These are phyloP conservation scores for Fusarium anguioides DNA, from an alignment of 2,329 filamentous ascomycete species.

Conservation along the genomic window DNA sequence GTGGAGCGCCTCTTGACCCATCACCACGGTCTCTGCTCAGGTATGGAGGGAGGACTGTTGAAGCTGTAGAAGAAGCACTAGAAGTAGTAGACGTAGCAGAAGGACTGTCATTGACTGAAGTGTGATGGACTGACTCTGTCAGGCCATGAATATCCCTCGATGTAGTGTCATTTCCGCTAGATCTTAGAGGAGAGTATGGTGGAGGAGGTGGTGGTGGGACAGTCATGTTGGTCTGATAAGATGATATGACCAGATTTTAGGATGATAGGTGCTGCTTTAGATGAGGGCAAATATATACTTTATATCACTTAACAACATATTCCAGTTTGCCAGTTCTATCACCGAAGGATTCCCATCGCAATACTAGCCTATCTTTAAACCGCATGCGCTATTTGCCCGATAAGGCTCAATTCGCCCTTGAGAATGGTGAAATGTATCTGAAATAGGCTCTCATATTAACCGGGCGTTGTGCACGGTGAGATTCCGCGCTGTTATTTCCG, in stretches of 20 bases:
- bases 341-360: background rate
- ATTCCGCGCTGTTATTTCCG: background rate
- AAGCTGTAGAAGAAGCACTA: background rate
- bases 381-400: background rate
- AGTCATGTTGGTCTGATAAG: background rate
- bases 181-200: slow-evolving; percentile 11
- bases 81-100: slow-evolving; percentile 11
- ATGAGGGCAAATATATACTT: background rate
- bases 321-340: background rate
- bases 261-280: background rate
- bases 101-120: background rate
- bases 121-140: background rate
- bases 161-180: background rate
- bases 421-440: background rate
- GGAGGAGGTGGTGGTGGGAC: slow-evolving; percentile 26
- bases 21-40: slow-evolving; percentile 2
- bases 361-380: background rate
- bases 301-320: background rate
- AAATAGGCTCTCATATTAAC: background rate
- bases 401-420: background rate
- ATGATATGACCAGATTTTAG: background rate
- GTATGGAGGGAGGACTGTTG: slow-evolving; percentile 18
- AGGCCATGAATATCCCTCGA: background rate
- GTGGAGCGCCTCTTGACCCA: background rate
- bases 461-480: background rate